Percentiles rank a stretch among this genome's conserved stretches.
These are phyloP conservation scores for Agaricus blazei DNA, from an alignment of 768 basidiomycete species.

Conservation along the genomic window DNA sequence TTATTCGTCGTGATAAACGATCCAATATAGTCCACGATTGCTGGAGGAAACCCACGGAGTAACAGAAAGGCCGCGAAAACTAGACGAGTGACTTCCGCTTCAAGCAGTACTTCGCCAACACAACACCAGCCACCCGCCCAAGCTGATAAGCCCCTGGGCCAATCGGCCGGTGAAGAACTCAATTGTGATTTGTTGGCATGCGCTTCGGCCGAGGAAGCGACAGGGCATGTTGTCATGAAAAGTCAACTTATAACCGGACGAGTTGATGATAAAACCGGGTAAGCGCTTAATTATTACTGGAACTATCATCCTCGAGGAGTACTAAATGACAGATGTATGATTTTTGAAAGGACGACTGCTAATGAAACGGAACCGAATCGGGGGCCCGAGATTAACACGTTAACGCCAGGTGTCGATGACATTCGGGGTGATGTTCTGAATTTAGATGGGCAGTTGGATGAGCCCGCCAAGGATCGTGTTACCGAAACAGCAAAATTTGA, in stretches of 20 bases:
- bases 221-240: constrained; percentile 45
- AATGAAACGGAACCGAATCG: not conserved
- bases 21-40: not conserved
- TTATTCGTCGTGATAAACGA: not conserved
- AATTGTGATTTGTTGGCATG: constrained; percentile 24
- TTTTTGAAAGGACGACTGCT: constrained; percentile 10
- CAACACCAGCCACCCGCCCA: constrained; percentile 10
- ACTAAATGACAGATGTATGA: constrained; percentile 9
- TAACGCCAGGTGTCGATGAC: not conserved
- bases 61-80: constrained; percentile 4
- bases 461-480: not conserved
- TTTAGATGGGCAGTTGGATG: not conserved
- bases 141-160: constrained; percentile 13
- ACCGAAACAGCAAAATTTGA: not conserved
- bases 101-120: constrained; percentile 7
- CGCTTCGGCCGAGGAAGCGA: constrained; percentile 30
- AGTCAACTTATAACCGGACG: constrained; percentile 36
- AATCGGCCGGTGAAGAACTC: constrained; percentile 13
- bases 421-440: constrained; percentile 1
- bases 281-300: constrained; percentile 18
- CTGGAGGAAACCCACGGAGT: constrained; percentile 9
- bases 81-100: not conserved
- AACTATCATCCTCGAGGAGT: not conserved
- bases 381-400: not conserved
- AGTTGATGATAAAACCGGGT: constrained; percentile 29